Base-by-base conservation (phyloP, 2,329 filamentous ascomycete species). In the Cytospora chrysosperma region DNA sequence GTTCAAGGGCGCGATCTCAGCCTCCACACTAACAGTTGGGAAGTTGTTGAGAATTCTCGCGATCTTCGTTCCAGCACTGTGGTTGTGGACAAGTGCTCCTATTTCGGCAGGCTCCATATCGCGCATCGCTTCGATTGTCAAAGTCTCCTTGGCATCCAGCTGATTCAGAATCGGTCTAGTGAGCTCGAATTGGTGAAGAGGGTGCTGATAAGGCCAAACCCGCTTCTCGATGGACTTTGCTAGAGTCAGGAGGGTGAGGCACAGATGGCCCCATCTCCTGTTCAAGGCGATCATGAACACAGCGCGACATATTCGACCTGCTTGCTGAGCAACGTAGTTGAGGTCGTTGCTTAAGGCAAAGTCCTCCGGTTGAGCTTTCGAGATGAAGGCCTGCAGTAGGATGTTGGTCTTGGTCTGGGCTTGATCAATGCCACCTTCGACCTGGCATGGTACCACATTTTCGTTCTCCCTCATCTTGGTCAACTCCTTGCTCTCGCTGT, bases 221-320 rank as follows among this genome's bases (percentile, higher is more conserved):
- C 93, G 89, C 77, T 93, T 96, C 77, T 99, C 96, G 62, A 99
- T 97, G 0, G 95, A 96, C 77, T 98, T 98, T 75, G 93, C 96
- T 67, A 99, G 81, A 0, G 92, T 96, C 51, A 99, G 79, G 34
- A 99, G 79, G 1, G 98, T 93, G 47, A 96, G 82, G 69, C 96
- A 99, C 75, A 98, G 93, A 70, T 97, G 90, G 0, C 96, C 95
- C 95, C 95, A 99, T 69, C 92, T 86, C 64, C 95, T 85, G 75
- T 98, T 98, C 58, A 99, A 80, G 1, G 95, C 94, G 70, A 99
- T 94, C 92, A 98, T 97, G 76, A 99, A 99, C 19, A 99, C 78
- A 2, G 96, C 92, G 66, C 96, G 85, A 72, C 93, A 97, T 63
- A 99, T 99, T 75, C 95, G 89, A 1, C 93, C 92, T 13, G 95